Evolutionary conservation across 179 eudicot species (phyloP), one percentile per base, ranked within the genome.

Genomic region (Nepenthes alata): DNA sequence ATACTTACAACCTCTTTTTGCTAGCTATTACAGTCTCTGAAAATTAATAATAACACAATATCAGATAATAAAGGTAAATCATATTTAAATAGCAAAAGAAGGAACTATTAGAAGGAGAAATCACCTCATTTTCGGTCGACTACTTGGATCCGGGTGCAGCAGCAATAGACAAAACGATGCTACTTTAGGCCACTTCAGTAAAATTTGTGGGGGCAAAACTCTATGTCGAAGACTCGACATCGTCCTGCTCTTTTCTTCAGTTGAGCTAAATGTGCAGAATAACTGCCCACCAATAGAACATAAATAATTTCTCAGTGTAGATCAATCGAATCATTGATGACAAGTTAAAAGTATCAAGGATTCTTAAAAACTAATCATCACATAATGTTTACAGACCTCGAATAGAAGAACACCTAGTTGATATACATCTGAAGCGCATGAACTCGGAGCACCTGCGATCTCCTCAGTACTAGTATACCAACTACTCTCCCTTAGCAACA

Each of bases 121-220:
- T 67, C 77, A 87, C 99, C 91, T 68, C 78, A 81, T 80, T 69
- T 85, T 87, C 59, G 99, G 99, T 67, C 99, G 79, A 72, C 87
- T 75, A 69, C 76, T 69, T 50, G 97, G 91, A 62, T 90, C 91
- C 34, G 99, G 99, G 73, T 94, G 99, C 76, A 90, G 75, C 71
- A 90, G 76, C 99, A 97, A 94, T 58, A 90, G 74, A 76, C 98
- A 93, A 82, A 93, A 90, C 11, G 97, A 83, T 78, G 98, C 98
- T 81, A 87, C 97, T 80, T 93, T 93, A 12, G 98, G 94, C 87
- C 91, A 90, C 71, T 85, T 93, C 68, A 90, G 73, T 54, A 93
- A 76, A 66, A 93, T 74, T 69, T 87, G 91, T 34, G 98, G 98
- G 48, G 98, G 98, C 61, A 93, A 95, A 61, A 93, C 94, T 53